Base-by-base conservation (phyloP, 441 rosid species). In the Bruguiera hainesii region DNA sequence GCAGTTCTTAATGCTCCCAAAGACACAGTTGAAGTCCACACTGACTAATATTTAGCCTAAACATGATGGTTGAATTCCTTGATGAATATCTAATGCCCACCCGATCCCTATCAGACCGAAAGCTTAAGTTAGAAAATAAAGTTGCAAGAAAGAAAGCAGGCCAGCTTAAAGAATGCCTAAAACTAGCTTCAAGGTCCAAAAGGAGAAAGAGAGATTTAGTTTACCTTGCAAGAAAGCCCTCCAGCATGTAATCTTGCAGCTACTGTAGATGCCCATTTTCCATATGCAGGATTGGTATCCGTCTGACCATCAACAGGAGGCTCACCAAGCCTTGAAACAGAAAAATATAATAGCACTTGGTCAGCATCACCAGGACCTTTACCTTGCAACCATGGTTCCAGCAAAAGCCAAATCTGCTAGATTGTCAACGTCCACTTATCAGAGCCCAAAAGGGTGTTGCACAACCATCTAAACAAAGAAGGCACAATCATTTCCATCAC, bases 211-310 rank as follows among this genome's bases (percentile, higher is more conserved):
- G 23, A 23, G 23, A 23, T 23, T 23, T 23, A 23, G 23, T 23
- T 23, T 23, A 23, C 23, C 23, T 23, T 87, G 82, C 97, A 93
- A 78, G 96, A 84, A 63, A 93, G 93, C 61, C 96, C 93, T 58
- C 96, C 98, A 69, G 89, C 80, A 30, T 70, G 82, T 69, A 93
- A 80, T 66, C 98, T 90, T 35, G 79, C 84, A 78, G 97, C 98
- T 53, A 93, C 58, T 4, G 87, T 85, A 9, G 89, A 81, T 53
- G 90, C 96, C 98, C 97, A 93, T 83, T 90, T 93, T 7, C 98
- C 98, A 76, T 84, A 93, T 42, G 96, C 94, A 39, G 98, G 94
- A 78, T 90, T 83, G 37, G 96, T 89, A 58, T 93, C 98, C n/a
- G 98, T 93, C 79, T 87, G 90, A 18, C 97, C 98, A 83, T 90